Evolutionary conservation across 306 rosid genomes (phyloP), one percentile per base, ranked within the genome.

Genomic region (Casuarina equisetifolia): DNA sequence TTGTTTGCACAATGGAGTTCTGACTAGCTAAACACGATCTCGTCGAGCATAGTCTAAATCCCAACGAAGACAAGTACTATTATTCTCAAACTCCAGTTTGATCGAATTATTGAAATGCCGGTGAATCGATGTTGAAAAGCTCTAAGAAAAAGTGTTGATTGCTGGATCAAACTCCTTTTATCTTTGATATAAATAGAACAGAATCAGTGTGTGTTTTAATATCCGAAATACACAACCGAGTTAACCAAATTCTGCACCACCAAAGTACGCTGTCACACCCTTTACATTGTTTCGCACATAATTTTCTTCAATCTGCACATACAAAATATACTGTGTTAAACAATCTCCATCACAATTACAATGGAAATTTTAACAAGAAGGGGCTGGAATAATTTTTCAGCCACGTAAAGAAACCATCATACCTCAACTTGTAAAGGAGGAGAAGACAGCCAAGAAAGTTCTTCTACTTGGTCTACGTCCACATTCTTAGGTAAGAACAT

Each of bases 391-490:
- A 35, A 12, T 4, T 15, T 42, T 9, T 8, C 0, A 69, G 6
- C 5, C 45, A 54, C 11, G 64, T 79, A 32, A 10, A 45, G 7
- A 76, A 16, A 2, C 32, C 45, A 25, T 25, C 68, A 9, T 43
- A 83, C 84, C 84, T 83, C 86, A 72, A 79, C 58, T 36, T 67
- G 63, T 49, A 83, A 32, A 38, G 86, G 86, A 58, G 86, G 86
- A 83, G 81, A 72, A 55, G 84, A 83, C 48, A 83, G 32, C 86
- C 86, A 79, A 67, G 83, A 76, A 11, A 83, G 77, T 70, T 79
- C 83, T 54, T 73, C 73, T 9, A 83, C 84, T 44, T 79, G 86
- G 13, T n/a, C 48, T 1, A 76, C 75, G 84, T 83, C 83, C 6
- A 71, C 73, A 71, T 76, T 79, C 72, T 74, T 76, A 8, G 86